Evolutionary conservation across 2,329 filamentous ascomycete genomes (phyloP).

Genomic region (Pleoardoris graminearum): DNA sequence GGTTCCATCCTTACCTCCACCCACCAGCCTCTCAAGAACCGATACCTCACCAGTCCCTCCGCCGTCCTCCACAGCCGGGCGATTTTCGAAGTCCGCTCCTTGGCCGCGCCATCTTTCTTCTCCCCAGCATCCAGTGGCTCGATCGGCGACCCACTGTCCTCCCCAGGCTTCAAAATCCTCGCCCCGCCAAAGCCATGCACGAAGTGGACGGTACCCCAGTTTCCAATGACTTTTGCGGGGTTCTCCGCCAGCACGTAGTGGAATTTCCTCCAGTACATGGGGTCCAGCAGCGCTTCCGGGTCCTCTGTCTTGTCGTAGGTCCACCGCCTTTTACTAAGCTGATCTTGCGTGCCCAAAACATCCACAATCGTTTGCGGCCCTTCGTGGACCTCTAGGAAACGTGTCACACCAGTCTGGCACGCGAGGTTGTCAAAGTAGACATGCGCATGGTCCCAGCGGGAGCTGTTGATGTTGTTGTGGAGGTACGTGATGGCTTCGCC

Average conservation of each 20-base stretch:
- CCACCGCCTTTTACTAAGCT: conserved; percentile 47
- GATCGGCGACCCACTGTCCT: conserved; percentile 24
- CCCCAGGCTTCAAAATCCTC: conserved; percentile 51
- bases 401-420: conserved; percentile 65
- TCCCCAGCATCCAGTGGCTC: conserved; percentile 18
- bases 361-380: conserved; percentile 33
- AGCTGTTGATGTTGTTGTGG: conserved; percentile 34
- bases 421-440: conserved; percentile 65
- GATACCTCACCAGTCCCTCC: conserved; percentile 38
- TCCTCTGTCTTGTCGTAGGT: conserved; percentile 65
- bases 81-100: conserved; percentile 21
- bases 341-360: conserved; percentile 26
- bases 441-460: conserved; percentile 19
- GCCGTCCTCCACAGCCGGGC: conserved; percentile 32
- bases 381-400: conserved; percentile 54
- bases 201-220: conserved; percentile 57
- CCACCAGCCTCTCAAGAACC: conserved; percentile 58
- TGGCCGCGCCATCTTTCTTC: conserved; percentile 19
- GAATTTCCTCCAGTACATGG: conserved; percentile 61
- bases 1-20: conserved; percentile 58
- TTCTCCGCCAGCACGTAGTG: conserved; percentile 62
- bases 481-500: conserved; percentile 69
- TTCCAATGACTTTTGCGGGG: conserved; percentile 52
- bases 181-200: conserved; percentile 58
- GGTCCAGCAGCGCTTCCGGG: conserved; percentile 50